A percentile compares a stretch with the other conserved stretches of the same genome.
phyloP scores from a whole-genome alignment of 2,329 filamentous ascomycete species.

The Ophiostoma sp. region DNA sequence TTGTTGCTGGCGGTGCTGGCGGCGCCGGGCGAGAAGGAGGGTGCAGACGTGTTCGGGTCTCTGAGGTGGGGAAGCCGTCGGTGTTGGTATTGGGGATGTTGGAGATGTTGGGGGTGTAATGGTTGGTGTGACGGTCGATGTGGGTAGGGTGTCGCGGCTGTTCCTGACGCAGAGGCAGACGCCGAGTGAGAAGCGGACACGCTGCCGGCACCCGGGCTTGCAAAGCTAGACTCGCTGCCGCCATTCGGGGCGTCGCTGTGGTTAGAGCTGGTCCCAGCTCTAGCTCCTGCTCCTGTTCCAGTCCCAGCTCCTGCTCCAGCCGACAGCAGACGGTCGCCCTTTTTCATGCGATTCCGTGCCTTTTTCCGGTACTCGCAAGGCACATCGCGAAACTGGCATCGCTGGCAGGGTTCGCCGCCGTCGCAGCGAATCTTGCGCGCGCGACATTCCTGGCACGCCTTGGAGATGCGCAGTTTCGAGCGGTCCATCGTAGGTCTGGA shows the following conservation, averaged over 20 bases:
- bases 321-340: slow-evolving; percentile 17
- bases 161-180: neutral
- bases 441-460: slow-evolving; percentile 27
- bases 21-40: neutral
- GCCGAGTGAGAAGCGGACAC: neutral
- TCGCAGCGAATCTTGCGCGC: slow-evolving; percentile 26
- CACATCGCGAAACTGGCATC: slow-evolving; percentile 23
- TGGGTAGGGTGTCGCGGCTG: neutral
- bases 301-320: neutral
- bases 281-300: too few relatives aligned
- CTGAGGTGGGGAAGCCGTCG: slow-evolving; percentile 6
- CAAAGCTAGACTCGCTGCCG: neutral
- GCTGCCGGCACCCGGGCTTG: neutral
- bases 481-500: slow-evolving; percentile 3
- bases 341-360: slow-evolving; percentile 25
- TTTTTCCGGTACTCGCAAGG: slow-evolving; percentile 25
- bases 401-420: slow-evolving; percentile 24
- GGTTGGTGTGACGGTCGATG: neutral
- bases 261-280: too few relatives aligned
- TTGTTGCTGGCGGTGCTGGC: slow-evolving; percentile 8
- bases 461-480: slow-evolving; percentile 25
- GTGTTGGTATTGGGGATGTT: neutral
- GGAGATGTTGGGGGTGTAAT: neutral
- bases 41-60: slow-evolving; percentile 1
- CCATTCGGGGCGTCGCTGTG: neutral